phyloP scores from a whole-genome alignment of 768 basidiomycete genomes.

The Trametes maxima region DNA sequence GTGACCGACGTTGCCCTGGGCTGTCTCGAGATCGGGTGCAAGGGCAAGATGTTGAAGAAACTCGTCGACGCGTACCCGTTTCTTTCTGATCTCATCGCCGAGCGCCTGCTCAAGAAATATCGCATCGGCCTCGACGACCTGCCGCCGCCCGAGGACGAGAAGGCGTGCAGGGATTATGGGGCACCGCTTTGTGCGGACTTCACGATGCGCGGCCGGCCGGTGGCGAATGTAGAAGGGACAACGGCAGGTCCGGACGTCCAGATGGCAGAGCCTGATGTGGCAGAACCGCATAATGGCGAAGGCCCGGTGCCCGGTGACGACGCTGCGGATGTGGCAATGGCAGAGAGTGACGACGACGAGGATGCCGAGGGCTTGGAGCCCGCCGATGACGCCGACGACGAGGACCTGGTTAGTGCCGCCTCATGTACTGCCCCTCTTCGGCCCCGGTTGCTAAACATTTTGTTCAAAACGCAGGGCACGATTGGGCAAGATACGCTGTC shows the following conservation, averaged over 20 bases:
- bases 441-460: neutral
- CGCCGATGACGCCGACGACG: neutral
- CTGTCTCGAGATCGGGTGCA: slow-evolving; percentile 65
- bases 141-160: slow-evolving; percentile 53
- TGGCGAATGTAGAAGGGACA: slow-evolving; percentile 1
- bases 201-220: slow-evolving; percentile 10
- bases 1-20: slow-evolving; percentile 60
- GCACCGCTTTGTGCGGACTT: slow-evolving; percentile 61
- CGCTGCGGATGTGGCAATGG: neutral
- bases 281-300: slow-evolving; percentile 3
- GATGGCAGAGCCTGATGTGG: neutral
- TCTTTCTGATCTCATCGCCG: slow-evolving; percentile 46
- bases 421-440: slow-evolving; percentile 6
- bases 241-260: slow-evolving; percentile 6
- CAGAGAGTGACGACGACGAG: slow-evolving; percentile 7
- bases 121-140: slow-evolving; percentile 56
- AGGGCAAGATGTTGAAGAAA: slow-evolving; percentile 67
- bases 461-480: slow-evolving; percentile 47
- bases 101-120: slow-evolving; percentile 52
- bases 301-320: slow-evolving; percentile 1
- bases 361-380: neutral
- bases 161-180: slow-evolving; percentile 45
- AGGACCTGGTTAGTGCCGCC: slow-evolving; percentile 23
- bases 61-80: slow-evolving; percentile 51
- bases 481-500: slow-evolving; percentile 75